These are phyloP conservation scores for Laetiporus sulphureus DNA, from an alignment of 1,284 basidiomycete species.

Conservation along the genomic window DNA sequence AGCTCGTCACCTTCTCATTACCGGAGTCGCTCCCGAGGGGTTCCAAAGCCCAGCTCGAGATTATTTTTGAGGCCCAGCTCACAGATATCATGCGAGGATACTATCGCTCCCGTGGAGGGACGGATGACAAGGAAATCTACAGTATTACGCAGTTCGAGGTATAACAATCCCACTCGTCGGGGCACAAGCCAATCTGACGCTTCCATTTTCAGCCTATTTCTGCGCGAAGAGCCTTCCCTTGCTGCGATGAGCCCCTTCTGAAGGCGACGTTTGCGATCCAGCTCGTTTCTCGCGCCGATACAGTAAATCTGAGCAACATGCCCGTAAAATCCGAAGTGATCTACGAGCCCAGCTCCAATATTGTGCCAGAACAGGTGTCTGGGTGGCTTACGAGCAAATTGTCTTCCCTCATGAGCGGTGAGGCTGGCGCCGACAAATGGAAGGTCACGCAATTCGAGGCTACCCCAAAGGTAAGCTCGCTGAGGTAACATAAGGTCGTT, in stretches of 20 bases:
- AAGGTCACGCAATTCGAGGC: conserved; percentile 76
- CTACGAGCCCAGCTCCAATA: conserved; percentile 23
- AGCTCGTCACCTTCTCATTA: conserved; percentile 60
- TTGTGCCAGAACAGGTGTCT: conserved; percentile 7
- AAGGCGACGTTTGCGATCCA: conserved; percentile 86
- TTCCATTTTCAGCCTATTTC: conserved; percentile 62
- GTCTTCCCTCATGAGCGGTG: conserved; percentile 10
- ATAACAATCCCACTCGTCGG: background rate
- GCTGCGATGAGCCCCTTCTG: conserved; percentile 91
- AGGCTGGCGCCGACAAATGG: conserved; percentile 45
- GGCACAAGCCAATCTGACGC: background rate
- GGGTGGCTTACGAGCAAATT: conserved; percentile 21
- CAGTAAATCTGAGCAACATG: conserved; percentile 87
- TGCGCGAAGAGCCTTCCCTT: conserved; percentile 79
- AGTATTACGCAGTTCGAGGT: conserved; percentile 81
- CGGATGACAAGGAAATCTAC: conserved; percentile 53
- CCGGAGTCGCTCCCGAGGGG: conserved; percentile 50
- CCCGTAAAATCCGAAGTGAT: conserved; percentile 52
- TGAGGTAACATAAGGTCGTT: background rate
- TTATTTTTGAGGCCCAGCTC: conserved; percentile 60
- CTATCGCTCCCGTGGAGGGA: conserved; percentile 54
- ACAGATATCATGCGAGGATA: conserved; percentile 70
- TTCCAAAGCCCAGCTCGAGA: conserved; percentile 55
- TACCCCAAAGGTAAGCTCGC: conserved; percentile 44
- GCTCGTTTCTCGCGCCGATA: conserved; percentile 75